Evolutionary conservation across 2,329 filamentous ascomycete genomes (phyloP).

Genomic region (Scolecobasidium constrictum): DNA sequence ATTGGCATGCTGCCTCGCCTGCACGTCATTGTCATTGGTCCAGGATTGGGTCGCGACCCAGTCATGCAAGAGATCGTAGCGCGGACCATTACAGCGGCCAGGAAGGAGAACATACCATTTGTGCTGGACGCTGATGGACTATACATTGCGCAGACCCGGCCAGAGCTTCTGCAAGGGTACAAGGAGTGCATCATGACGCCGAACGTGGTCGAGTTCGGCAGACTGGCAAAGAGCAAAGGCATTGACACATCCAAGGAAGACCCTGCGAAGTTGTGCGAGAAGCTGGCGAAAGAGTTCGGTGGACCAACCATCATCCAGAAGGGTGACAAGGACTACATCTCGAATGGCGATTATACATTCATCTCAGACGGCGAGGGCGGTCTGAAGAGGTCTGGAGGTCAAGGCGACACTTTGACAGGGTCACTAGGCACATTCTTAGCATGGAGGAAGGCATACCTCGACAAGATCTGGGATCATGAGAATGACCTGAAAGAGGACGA

Average conservation of each 20-base stretch:
- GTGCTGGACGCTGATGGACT: conserved; percentile 90
- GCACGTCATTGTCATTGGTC: conserved; percentile 87
- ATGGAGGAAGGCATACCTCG: conserved; percentile 80
- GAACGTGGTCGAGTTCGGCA: conserved; percentile 85
- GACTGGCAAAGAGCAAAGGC: conserved; percentile 65
- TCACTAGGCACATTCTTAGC: conserved; percentile 78
- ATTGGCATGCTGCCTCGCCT: conserved; percentile 74
- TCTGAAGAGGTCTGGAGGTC: conserved; percentile 81
- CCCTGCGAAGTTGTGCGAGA: conserved; percentile 49
- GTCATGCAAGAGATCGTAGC: conserved; percentile 83
- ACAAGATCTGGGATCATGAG: conserved; percentile 62
- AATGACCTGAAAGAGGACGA: conserved; percentile 45
- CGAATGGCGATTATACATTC: conserved; percentile 65
- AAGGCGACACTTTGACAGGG: conserved; percentile 91
- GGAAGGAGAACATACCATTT: conserved; percentile 60
- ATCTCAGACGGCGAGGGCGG: conserved; percentile 71
- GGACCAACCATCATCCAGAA: conserved; percentile 92
- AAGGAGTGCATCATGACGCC: conserved; percentile 79
- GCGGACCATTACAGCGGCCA: conserved; percentile 67
- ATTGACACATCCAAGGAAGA: conserved; percentile 48
- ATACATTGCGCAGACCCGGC: conserved; percentile 62
- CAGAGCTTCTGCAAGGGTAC: conserved; percentile 71
- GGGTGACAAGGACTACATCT: conserved; percentile 71
- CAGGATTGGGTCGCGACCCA: conserved; percentile 78
- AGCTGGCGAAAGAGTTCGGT: conserved; percentile 64